phyloP scores from a whole-genome alignment of 2,329 filamentous ascomycete genomes.

The Fusarium nisikadoi region DNA sequence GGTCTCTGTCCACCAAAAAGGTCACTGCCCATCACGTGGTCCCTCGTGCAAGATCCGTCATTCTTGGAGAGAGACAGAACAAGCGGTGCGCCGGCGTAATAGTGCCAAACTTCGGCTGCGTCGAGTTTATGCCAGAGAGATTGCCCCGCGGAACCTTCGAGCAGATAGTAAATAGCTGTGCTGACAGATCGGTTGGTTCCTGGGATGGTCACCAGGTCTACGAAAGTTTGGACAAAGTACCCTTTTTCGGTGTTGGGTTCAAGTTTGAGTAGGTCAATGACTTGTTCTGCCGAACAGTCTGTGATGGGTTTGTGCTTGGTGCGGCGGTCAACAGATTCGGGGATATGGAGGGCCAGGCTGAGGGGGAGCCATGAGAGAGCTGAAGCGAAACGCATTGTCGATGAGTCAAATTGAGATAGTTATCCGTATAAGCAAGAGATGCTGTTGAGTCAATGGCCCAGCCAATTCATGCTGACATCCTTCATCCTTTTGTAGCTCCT shows the following conservation, averaged over 20 bases:
- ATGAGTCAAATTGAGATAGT: accelerated
- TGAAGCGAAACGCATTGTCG: neutral
- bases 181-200: constrained; percentile 53
- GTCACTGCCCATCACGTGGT: constrained; percentile 13
- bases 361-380: constrained; percentile 3
- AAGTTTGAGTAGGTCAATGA: constrained; percentile 57
- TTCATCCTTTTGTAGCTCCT: neutral
- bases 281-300: constrained; percentile 50
- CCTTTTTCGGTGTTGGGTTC: constrained; percentile 60
- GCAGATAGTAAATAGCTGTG: constrained; percentile 64
- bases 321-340: neutral
- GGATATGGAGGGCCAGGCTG: constrained; percentile 3
- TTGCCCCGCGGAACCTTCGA: constrained; percentile 54
- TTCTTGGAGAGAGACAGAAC: constrained; percentile 56
- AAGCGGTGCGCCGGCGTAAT: constrained; percentile 63
- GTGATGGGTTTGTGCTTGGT: neutral
- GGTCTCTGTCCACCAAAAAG: constrained; percentile 16
- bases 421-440: accelerated
- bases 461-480: neutral
- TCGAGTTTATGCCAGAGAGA: constrained; percentile 63
- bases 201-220: constrained; percentile 48
- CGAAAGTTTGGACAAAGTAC: constrained; percentile 59
- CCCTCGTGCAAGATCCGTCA: constrained; percentile 49
- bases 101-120: constrained; percentile 63
- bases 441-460: neutral